phyloP scores from a whole-genome alignment of 805 yeast genomes.

The Saccharomycopsis fermentans region DNA sequence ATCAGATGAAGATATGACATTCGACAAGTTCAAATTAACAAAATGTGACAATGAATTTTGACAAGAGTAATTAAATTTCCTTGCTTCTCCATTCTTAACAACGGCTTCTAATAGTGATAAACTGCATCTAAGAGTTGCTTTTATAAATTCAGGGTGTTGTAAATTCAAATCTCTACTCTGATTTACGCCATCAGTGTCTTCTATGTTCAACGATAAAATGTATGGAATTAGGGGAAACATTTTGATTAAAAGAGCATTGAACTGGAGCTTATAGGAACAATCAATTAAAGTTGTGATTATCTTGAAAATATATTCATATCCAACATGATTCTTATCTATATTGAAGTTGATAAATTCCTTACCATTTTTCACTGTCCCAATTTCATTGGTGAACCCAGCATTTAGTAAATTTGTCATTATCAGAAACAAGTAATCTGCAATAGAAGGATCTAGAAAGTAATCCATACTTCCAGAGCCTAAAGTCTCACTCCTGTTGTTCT shows the following conservation, averaged over 20 bases:
- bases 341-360: neutral
- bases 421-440: neutral
- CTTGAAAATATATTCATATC: slow-evolving; percentile 7
- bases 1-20: neutral
- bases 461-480: neutral
- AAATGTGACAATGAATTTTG: slow-evolving; percentile 13
- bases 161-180: neutral
- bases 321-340: neutral
- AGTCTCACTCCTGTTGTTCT: neutral
- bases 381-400: neutral
- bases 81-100: neutral
- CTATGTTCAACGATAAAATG: neutral
- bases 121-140: slow-evolving; percentile 1
- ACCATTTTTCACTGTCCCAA: neutral
- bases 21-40: neutral
- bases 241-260: slow-evolving; percentile 1
- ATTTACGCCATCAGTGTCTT: neutral
- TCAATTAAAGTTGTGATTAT: slow-evolving; percentile 3
- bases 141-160: slow-evolving; percentile 2
- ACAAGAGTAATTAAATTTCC: slow-evolving; percentile 1
- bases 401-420: neutral
- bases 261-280: slow-evolving; percentile 7
- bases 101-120: slow-evolving; percentile 1
- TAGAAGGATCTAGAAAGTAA: neutral
- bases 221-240: slow-evolving; percentile 10